Conservation (phyloP, 768 basidiomycete species). For the Boletus pseudopeckii region DNA sequence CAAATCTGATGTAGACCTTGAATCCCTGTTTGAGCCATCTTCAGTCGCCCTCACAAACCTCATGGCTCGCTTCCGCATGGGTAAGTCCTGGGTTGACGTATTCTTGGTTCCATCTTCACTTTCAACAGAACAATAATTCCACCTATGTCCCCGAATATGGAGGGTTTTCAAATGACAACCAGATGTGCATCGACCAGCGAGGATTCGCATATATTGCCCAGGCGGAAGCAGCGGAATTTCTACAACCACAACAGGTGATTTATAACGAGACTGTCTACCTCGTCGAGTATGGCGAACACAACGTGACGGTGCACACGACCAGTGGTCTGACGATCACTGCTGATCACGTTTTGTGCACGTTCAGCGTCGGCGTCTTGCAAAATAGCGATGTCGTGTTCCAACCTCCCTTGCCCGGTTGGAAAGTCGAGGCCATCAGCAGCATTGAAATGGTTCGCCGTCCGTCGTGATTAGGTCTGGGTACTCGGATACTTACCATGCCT, state of each 20-base stretch:
- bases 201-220: slow-evolving; percentile 59
- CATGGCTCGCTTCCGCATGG: slow-evolving; percentile 63
- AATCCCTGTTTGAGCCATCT: slow-evolving; percentile 30
- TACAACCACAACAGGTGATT: slow-evolving; percentile 44
- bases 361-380: slow-evolving; percentile 70
- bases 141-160: slow-evolving; percentile 50
- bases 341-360: slow-evolving; percentile 63
- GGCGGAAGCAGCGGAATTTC: slow-evolving; percentile 53
- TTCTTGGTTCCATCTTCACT: slow-evolving; percentile 1
- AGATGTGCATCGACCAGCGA: slow-evolving; percentile 55
- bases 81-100: slow-evolving; percentile 31
- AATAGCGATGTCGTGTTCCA: slow-evolving; percentile 55
- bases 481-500: not conserved
- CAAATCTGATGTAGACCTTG: not conserved
- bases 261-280: slow-evolving; percentile 49
- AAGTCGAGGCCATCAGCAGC: slow-evolving; percentile 59
- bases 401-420: slow-evolving; percentile 56
- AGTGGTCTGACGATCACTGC: slow-evolving; percentile 44
- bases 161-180: slow-evolving; percentile 55
- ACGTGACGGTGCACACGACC: slow-evolving; percentile 46
- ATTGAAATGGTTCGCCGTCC: slow-evolving; percentile 49
- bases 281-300: slow-evolving; percentile 43
- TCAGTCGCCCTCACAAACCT: slow-evolving; percentile 60
- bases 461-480: not conserved
- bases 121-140: slow-evolving; percentile 55